Percentiles rank a stretch among this genome's conserved stretches.
Evolutionary conservation across 2,329 filamentous ascomycete genomes (phyloP).

Genomic region (Botrytis hyacinthi): DNA sequence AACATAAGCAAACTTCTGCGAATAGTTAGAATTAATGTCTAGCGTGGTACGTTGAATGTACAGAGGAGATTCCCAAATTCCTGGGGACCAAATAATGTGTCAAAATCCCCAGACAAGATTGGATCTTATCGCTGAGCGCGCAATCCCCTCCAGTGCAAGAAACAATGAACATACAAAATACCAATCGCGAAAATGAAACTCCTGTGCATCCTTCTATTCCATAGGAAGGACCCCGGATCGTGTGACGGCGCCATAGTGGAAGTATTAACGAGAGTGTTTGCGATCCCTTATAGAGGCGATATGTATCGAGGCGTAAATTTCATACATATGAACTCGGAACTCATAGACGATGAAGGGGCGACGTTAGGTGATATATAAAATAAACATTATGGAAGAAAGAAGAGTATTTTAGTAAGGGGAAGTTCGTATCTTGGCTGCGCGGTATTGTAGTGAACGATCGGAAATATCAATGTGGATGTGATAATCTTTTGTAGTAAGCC

Average conservation of each 20-base stretch:
- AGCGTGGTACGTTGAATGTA: not conserved
- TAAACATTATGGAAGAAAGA: not conserved
- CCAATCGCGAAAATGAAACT: slow-evolving; percentile 8
- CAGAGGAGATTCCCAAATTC: not conserved
- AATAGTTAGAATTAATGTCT: not conserved
- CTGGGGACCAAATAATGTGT: not conserved
- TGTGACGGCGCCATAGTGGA: not conserved
- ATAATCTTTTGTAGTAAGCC: not conserved
- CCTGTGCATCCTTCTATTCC: slow-evolving; percentile 15
- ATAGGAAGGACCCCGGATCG: not conserved
- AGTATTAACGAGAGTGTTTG: not conserved
- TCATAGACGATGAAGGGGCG: not conserved
- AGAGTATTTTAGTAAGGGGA: not conserved
- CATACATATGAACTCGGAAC: not conserved
- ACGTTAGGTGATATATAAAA: not conserved
- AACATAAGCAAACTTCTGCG: slow-evolving; percentile 5
- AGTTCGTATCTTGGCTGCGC: not conserved
- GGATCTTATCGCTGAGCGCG: not conserved
- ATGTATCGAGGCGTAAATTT: not conserved
- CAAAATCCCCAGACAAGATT: not conserved
- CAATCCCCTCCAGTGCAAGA: not conserved
- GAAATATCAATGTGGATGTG: not conserved
- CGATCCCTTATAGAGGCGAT: not conserved
- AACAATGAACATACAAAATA: slow-evolving; percentile 15
- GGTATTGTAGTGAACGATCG: not conserved